These are phyloP conservation scores for Macrophomina tecta DNA, from an alignment of 2,329 filamentous ascomycete genomes.

Conservation along the genomic window DNA sequence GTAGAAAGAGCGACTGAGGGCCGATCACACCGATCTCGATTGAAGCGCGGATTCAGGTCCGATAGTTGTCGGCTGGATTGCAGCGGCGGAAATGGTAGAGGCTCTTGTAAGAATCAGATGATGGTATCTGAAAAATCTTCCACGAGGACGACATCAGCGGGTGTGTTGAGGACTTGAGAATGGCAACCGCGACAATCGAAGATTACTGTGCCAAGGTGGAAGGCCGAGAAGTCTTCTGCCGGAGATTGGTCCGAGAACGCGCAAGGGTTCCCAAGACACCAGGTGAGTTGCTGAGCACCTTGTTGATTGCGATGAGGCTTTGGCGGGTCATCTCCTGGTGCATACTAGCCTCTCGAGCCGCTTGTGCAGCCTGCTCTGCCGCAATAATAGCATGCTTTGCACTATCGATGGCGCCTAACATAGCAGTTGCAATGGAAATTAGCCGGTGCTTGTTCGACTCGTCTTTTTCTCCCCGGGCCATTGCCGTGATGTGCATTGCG, in stretches of 20 bases:
- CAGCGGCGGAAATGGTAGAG: no score
- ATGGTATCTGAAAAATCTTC: no score
- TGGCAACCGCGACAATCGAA: no score
- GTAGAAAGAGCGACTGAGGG: background rate
- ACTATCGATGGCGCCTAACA: slow-evolving; percentile 32
- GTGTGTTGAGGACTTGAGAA: no score
- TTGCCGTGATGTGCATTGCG: slow-evolving; percentile 7
- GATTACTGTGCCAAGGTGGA: slow-evolving; percentile 6
- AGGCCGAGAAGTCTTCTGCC: background rate
- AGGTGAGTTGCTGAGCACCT: slow-evolving; percentile 7
- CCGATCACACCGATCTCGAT: no score
- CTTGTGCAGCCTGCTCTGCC: slow-evolving; percentile 33
- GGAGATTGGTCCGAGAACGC: slow-evolving; percentile 1
- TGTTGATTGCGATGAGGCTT: slow-evolving; percentile 24
- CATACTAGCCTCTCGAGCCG: slow-evolving; percentile 36
- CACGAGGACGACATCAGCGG: no score
- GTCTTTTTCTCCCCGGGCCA: slow-evolving; percentile 12
- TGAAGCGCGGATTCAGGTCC: no score
- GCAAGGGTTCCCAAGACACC: slow-evolving; percentile 2
- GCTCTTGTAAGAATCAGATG: no score
- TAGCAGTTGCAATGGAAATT: slow-evolving; percentile 12
- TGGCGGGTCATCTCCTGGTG: slow-evolving; percentile 29
- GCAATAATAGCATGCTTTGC: slow-evolving; percentile 34
- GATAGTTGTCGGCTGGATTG: no score
- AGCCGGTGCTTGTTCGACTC: slow-evolving; percentile 12